Evolutionary conservation across 2,329 filamentous ascomycete genomes (phyloP), one percentile per base, ranked within the genome.

Genomic region (Cercospora nicotianae): DNA sequence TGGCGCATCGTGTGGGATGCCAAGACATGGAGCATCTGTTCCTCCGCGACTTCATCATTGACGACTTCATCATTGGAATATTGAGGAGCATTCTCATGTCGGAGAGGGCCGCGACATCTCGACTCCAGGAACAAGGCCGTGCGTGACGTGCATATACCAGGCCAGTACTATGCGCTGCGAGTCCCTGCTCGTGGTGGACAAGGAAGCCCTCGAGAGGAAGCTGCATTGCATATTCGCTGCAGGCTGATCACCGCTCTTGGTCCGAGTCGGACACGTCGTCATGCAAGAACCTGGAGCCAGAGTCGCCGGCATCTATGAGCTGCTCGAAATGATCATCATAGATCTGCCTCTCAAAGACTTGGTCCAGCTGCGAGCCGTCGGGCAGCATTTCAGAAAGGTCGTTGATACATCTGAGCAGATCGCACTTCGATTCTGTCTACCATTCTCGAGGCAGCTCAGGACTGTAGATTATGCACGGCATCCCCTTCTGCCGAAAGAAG

Each of bases 241-340:
- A 33, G 55, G 28, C 31, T 33, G 30, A 59, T n/a, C 55, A 36
- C 55, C 28, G 26, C 36, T 57, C 23, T n/a, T 5, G 20, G 3
- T 30, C 13, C 16, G 28, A n/a, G 3, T 20, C 16, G 33, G 48
- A n/a, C 61, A 33, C 8, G 26, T 33, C 51, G 55, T 20, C 23
- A 42, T 33, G 28, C 62, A n/a, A 45, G 62, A 33, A 30, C 20
- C 68, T 20, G 68, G 68, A 18, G 39, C 42, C 39, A 39, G 59
- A 36, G 36, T 69, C 18, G 63, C 65, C n/a, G 48, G 33, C 26
- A 67, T 67, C 16, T 69, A 67, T 31, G 68, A 69, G 65, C 68
- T 69, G 13, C 58, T 69, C 10, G 68, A 69, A 23, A 65, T 63
- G 62, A 69, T 69, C 26, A 53, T 68, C n/a, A 9, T 63, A 18